Evolutionary conservation across 2,329 filamentous ascomycete genomes (phyloP).

Genomic region (Ophiocordyceps australis): DNA sequence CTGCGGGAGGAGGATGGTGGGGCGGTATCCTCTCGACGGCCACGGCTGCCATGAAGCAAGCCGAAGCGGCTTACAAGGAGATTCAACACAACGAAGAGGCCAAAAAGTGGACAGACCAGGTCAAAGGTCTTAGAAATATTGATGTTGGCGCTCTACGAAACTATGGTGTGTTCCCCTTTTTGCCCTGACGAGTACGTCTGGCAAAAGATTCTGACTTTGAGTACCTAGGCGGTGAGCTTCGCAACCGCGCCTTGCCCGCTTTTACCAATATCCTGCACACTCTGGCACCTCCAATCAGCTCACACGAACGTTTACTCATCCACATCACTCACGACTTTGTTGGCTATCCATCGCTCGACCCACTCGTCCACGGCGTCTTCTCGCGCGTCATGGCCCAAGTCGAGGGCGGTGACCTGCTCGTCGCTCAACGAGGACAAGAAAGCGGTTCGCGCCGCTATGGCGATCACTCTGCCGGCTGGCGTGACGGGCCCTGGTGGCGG

Average conservation of each 20-base stretch:
- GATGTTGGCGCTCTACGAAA: conserved; percentile 60
- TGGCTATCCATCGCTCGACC: conserved; percentile 86
- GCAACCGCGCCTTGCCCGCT: conserved; percentile 74
- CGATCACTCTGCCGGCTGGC: conserved; percentile 54
- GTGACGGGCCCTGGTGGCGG: conserved; percentile 94
- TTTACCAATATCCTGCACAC: conserved; percentile 92
- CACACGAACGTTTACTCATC: conserved; percentile 90
- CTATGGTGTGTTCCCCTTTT: conserved; percentile 10
- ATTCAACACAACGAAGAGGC: conserved; percentile 94
- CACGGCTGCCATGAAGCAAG: conserved; percentile 74
- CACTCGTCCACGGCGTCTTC: conserved; percentile 81
- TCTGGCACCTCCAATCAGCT: conserved; percentile 87
- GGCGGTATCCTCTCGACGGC: conserved; percentile 72
- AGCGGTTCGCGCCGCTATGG: conserved; percentile 48
- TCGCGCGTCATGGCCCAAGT: conserved; percentile 97
- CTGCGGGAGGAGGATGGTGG: conserved; percentile 63
- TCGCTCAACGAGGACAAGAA: conserved; percentile 86
- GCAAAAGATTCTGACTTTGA: not conserved
- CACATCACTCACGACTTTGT: conserved; percentile 94
- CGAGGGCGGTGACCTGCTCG: conserved; percentile 85
- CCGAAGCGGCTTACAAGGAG: conserved; percentile 83
- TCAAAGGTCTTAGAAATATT: conserved; percentile 40
- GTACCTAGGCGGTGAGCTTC: conserved; percentile 80
- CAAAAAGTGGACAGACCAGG: conserved; percentile 88
- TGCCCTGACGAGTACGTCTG: not conserved